Evolutionary conservation across 1,284 basidiomycete genomes (phyloP), one percentile per base, ranked within the genome.

Genomic region (Moniliella sp.): DNA sequence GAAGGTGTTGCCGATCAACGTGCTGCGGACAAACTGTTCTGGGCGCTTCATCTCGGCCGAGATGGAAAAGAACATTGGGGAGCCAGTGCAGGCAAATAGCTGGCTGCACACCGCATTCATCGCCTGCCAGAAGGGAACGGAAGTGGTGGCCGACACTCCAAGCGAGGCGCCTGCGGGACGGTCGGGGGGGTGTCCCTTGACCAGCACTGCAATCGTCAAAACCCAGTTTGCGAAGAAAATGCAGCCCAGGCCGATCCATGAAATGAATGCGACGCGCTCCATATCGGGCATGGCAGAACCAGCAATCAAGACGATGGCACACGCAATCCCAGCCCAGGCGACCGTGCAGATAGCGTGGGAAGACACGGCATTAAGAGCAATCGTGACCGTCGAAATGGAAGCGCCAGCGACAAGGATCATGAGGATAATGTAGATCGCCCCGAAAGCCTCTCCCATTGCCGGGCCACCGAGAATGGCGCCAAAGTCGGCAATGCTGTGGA

Each of bases 61-160:
- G 29, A 31, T 19, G 7, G 16, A 17, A 15, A 18, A 31, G 18
- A 31, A 31, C 16, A 18, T 18, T n/a, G 17, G 11, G 11, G 13
- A 18, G 10, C 29, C 29, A 15, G 17, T n/a, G 3, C 17, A n/a
- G 12, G 29, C 29, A 16, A 19, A 18, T n/a, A 31, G 29, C 29
- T 31, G 29, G 18, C 16, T 31, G 15, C 12, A 11, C 13, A 31
- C 18, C 16, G 29, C 29, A 4, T 15, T 15, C 29, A 31, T 31
- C 3, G 29, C 29, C 5, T 16, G 16, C 17, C 16, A n/a, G 12
- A n/a, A n/a, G n/a, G n/a, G n/a, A n/a, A n/a, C 8, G 21, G 21
- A 9, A 8, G 9, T 9, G 2, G n/a, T n/a, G n/a, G n/a, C n/a
- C n/a, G n/a, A n/a, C n/a, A n/a, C n/a, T n/a, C n/a, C n/a, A n/a